Conservation (phyloP, 164 flowering plant genomes). For the Malania oleifera region DNA sequence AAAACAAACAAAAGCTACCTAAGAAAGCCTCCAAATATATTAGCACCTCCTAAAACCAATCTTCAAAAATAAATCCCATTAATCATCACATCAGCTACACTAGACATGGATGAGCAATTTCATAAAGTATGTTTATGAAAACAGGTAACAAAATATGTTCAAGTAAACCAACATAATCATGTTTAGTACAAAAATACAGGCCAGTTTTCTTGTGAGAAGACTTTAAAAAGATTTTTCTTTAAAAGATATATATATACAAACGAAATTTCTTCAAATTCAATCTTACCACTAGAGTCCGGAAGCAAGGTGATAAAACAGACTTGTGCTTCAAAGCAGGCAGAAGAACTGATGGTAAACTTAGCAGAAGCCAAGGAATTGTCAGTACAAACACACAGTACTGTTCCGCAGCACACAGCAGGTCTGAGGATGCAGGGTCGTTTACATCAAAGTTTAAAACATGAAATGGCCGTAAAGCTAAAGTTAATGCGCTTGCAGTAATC, state of each 20-base stretch:
- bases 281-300: conserved; percentile 70
- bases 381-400: conserved; percentile 55
- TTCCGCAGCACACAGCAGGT: conserved; percentile 41
- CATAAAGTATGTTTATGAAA: no score
- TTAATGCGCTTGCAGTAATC: conserved; percentile 79
- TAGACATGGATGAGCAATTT: no score
- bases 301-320: conserved; percentile 63
- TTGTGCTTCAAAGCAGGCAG: conserved; percentile 81
- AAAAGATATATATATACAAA: conserved; percentile 3
- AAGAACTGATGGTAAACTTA: conserved; percentile 69
- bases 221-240: no score
- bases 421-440: conserved; percentile 21
- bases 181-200: no score
- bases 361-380: conserved; percentile 75
- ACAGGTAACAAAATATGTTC: no score
- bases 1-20: no score
- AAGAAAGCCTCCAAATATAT: no score
- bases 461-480: conserved; percentile 81
- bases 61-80: no score
- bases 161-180: no score
- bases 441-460: conserved; percentile 26
- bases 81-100: no score
- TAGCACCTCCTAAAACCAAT: no score
- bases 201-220: no score
- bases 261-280: conserved; percentile 10